Conservation (phyloP, 495 filamentous ascomycete species). For the Neurospora sp. region DNA sequence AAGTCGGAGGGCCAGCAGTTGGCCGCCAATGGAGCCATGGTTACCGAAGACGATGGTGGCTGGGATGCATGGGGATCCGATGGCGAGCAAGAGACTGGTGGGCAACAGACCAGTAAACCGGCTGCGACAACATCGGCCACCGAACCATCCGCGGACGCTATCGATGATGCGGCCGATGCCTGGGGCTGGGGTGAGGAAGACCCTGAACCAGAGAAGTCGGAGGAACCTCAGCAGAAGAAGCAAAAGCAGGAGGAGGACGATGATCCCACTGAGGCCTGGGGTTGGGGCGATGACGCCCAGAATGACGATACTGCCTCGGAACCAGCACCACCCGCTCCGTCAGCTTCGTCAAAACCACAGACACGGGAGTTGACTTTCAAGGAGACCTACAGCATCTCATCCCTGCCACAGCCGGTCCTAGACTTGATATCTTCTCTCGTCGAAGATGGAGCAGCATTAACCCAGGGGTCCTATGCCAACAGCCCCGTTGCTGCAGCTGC, state of each 20-base stretch:
- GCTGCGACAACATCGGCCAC: not conserved
- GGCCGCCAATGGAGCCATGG: conserved; percentile 38
- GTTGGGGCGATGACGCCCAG: conserved; percentile 53
- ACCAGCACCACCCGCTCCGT: conserved; percentile 7
- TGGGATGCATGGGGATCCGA: conserved; percentile 71
- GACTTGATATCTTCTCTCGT: conserved; percentile 59
- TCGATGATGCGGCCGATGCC: conserved; percentile 44
- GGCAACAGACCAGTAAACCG: conserved; percentile 14
- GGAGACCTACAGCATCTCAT: conserved; percentile 80
- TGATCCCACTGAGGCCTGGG: conserved; percentile 55
- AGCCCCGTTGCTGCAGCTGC: conserved; percentile 59
- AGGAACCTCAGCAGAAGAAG: conserved; percentile 15
- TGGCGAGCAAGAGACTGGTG: conserved; percentile 30
- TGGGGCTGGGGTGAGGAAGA: conserved; percentile 54
- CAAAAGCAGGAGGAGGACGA: conserved; percentile 34
- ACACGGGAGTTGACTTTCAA: conserved; percentile 57
- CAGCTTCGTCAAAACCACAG: conserved; percentile 10
- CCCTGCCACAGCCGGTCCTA: conserved; percentile 68
- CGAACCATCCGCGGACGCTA: conserved; percentile 12
- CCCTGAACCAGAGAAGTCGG: conserved; percentile 15
- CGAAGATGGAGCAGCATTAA: conserved; percentile 56
- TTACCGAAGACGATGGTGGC: conserved; percentile 45
- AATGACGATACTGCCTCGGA: conserved; percentile 3
- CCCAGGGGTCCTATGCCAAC: conserved; percentile 26
- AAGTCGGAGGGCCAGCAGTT: conserved; percentile 53